phyloP scores from a whole-genome alignment of 139 green algal genomes.

The Coccomyxa sp. region DNA sequence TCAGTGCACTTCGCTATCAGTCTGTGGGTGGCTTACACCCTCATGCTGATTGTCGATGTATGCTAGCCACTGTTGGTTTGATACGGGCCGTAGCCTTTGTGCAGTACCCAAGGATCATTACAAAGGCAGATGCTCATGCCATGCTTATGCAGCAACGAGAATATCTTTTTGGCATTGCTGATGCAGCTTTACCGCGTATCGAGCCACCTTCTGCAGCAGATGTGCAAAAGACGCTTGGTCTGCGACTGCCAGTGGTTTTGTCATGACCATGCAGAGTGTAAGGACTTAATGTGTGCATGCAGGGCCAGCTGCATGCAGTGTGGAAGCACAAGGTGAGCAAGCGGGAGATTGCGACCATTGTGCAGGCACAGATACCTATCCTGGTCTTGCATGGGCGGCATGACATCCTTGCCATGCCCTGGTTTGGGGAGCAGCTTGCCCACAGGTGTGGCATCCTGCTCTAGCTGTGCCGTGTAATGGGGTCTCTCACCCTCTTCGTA shows the following conservation, averaged over 20 bases:
- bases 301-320: slow-evolving; percentile 47
- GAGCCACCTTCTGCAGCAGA: too few species aligned
- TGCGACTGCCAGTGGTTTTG: too few species aligned
- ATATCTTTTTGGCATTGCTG: too few species aligned
- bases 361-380: slow-evolving; percentile 23
- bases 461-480: not conserved
- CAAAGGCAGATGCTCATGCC: too few species aligned
- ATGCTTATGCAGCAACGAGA: too few species aligned
- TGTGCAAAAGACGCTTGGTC: too few species aligned
- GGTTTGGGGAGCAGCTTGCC: slow-evolving; percentile 37
- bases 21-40: too few species aligned
- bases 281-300: not conserved
- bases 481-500: not conserved
- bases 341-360: slow-evolving; percentile 12
- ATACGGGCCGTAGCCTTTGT: too few species aligned
- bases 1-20: not conserved
- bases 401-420: slow-evolving; percentile 41
- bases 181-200: too few species aligned
- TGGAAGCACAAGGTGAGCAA: slow-evolving; percentile 39
- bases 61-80: too few species aligned
- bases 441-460: not conserved
- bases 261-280: not conserved
- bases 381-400: slow-evolving; percentile 48
- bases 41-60: too few species aligned
- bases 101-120: too few species aligned